A percentile compares a stretch with the other conserved stretches of the same genome.
Evolutionary conservation across 1,284 basidiomycete genomes (phyloP).

Genomic region (Heterobasidion parviporum): DNA sequence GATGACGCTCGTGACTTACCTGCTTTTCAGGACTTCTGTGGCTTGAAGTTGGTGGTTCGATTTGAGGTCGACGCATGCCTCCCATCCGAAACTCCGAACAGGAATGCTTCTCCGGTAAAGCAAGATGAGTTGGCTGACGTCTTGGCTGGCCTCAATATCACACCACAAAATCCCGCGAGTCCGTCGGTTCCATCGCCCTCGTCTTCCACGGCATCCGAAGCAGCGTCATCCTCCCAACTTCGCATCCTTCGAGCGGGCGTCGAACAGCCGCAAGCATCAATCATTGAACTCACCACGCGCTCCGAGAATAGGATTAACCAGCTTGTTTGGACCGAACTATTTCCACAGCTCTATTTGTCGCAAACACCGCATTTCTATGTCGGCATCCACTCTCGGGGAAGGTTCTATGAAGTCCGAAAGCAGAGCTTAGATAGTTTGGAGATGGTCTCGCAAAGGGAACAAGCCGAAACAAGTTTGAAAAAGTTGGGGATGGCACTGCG

Average conservation of each 20-base stretch:
- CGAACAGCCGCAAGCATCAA: conserved; percentile 23
- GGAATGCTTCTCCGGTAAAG: too few relatives aligned
- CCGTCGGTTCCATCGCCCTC: neutral
- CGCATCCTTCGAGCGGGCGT: conserved; percentile 14
- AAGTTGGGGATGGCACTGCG: conserved; percentile 32
- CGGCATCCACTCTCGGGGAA: conserved; percentile 24
- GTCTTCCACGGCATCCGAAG: neutral
- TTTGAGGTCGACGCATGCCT: conserved; percentile 42
- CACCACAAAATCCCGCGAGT: neutral
- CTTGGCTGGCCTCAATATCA: conserved; percentile 4
- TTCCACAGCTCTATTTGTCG: conserved; percentile 32
- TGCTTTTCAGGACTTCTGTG: conserved; percentile 31
- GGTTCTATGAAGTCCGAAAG: conserved; percentile 15
- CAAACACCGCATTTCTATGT: conserved; percentile 29
- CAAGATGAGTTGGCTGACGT: conserved; percentile 9
- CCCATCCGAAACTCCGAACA: conserved; percentile 8
- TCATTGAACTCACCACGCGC: conserved; percentile 34
- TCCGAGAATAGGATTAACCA: conserved; percentile 12
- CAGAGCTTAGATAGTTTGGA: conserved; percentile 11
- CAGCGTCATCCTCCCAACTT: neutral
- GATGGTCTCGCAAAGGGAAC: conserved; percentile 20
- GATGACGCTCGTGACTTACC: neutral
- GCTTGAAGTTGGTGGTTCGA: conserved; percentile 40
- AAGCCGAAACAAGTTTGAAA: conserved; percentile 27
- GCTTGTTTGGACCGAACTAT: conserved; percentile 28